Evolutionary conservation across 2,329 filamentous ascomycete species (phyloP), one percentile per base, ranked within the genome.

Genomic region (Aspergillus sp.): DNA sequence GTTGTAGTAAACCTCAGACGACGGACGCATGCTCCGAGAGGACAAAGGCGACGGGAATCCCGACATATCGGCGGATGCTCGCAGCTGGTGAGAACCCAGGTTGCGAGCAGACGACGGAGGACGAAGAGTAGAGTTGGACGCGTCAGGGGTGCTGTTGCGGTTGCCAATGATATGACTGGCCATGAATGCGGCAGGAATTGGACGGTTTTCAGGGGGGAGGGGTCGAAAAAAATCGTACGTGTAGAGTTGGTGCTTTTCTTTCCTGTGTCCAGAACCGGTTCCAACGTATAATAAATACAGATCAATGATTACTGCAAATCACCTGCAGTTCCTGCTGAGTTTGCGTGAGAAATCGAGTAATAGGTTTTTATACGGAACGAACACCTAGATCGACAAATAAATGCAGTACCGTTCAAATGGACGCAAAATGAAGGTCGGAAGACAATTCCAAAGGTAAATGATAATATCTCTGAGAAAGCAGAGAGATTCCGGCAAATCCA

Each of bases 71-170:
- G 93, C 91, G 44, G 93, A 98, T 41, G 90, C 88, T 61, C 93
- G 88, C 53, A 98, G 82, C 66, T 93, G 87, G 69, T 91, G 87
- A 47, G 84, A 84, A 51, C 85, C 79, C 50, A 94, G 76, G 40
- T 84, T 79, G 58, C 91, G 81, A 55, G 90, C 85, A 50, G 90
- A 86, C 42, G 89, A 87, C 42, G 90, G 88, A 52, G 91, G 86
- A 61, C 95, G 83, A 54, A 88, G 83, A 45, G 84, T 85, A 50
- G 86, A 82, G 62, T 83, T 88, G 59, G 83, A 85, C 45, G 86
- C 88, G 74, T 97, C 93, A 46, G 93, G 93, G 41, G 91, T 97
- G 78, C 90, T 97, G 73, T 97, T 97, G 62, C 93, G 86, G 73
- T 97, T 97, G 57, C 82, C 81, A 67, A 83, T 80, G 55, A 81